phyloP scores from a whole-genome alignment of 345 rosid genomes.

The Psidium friedrichsthalianum region DNA sequence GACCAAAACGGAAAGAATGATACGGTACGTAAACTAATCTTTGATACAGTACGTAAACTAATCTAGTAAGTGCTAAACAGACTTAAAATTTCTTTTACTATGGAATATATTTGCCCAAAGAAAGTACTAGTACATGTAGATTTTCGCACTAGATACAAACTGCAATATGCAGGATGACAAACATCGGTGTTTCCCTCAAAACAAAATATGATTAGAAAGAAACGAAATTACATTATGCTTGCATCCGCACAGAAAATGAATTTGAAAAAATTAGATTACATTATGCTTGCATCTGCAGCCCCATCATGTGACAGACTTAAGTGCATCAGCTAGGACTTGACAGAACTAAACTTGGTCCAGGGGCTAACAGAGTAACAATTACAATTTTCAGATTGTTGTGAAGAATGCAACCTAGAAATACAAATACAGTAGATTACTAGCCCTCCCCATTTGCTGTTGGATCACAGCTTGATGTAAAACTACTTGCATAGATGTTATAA shows the following conservation, averaged over 20 bases:
- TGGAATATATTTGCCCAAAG: neutral
- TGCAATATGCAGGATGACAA: neutral
- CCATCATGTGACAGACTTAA: neutral
- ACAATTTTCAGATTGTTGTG: neutral
- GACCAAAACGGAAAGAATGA: neutral
- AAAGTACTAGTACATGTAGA: neutral
- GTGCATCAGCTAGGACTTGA: neutral
- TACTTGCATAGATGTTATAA: slow-evolving; percentile 41
- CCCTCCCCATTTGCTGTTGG: neutral
- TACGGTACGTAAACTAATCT: neutral
- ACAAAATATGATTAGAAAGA: neutral
- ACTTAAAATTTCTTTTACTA: neutral
- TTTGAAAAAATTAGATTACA: neutral
- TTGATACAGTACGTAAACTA: neutral
- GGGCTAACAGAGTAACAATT: neutral
- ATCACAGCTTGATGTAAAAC: slow-evolving; percentile 11
- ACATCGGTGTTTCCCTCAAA: neutral
- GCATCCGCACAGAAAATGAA: neutral
- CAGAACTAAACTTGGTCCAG: neutral
- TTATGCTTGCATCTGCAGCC: neutral
- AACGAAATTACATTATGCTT: neutral
- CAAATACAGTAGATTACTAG: neutral
- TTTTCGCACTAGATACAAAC: neutral
- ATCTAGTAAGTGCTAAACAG: neutral
- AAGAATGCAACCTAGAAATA: neutral